phyloP scores from a whole-genome alignment of 768 basidiomycete genomes.

The Favolaschia claudopus region DNA sequence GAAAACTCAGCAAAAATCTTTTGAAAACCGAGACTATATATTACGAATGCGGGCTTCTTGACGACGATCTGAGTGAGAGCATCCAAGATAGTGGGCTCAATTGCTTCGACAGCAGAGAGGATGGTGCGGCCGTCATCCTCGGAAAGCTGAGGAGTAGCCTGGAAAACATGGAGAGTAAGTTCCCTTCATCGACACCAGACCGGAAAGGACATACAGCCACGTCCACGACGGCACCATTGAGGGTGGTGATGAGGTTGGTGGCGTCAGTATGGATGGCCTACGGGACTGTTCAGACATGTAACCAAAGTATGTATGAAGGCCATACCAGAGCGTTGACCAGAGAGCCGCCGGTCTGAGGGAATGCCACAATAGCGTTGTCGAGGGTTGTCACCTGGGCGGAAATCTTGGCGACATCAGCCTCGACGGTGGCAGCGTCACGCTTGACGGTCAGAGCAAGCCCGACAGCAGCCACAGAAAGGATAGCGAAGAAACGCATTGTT shows the following conservation, averaged over 20 bases:
- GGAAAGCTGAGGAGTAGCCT: constrained; percentile 18
- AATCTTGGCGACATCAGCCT: constrained; percentile 39
- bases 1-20: neutral
- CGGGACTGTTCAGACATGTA: neutral
- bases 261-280: constrained; percentile 37
- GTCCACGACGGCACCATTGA: constrained; percentile 38
- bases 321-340: constrained; percentile 36
- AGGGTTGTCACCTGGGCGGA: constrained; percentile 36
- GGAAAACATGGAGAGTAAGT: neutral
- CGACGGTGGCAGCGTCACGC: constrained; percentile 37
- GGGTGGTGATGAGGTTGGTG: constrained; percentile 22
- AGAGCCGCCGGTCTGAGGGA: constrained; percentile 31
- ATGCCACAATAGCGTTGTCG: constrained; percentile 38
- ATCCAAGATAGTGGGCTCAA: constrained; percentile 31
- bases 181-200: no score
- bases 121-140: constrained; percentile 32
- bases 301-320: neutral
- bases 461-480: constrained; percentile 35
- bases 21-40: neutral
- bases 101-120: constrained; percentile 24
- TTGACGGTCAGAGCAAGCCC: constrained; percentile 28
- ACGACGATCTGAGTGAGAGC: constrained; percentile 28
- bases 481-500: constrained; percentile 28
- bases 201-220: constrained; percentile 9
- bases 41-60: constrained; percentile 30